Evolutionary conservation across 176 grass and related monocot genomes (phyloP), one percentile per base, ranked within the genome.

Genomic region (Carex parvula): DNA sequence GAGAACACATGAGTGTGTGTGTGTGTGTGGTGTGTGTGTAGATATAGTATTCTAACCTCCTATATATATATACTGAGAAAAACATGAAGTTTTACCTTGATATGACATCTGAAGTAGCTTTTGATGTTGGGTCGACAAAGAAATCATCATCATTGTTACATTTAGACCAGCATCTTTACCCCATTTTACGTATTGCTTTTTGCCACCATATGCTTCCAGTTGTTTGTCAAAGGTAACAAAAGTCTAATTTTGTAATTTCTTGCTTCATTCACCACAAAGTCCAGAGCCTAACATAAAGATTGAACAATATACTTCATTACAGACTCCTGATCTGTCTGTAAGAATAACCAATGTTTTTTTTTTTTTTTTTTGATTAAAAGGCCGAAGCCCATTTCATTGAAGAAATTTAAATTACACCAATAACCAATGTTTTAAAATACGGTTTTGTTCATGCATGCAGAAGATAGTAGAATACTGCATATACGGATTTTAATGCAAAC

Each of bases 251-350:
- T 87, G 81, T 90, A 82, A 78, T 92, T 95, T 48, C 79, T 85
- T 33, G 90, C 93, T 86, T 95, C 93, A 64, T 70, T 92, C 64
- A 92, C 77, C 32, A 95, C 93, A 91, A 92, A 95, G 85, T 95
- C 93, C 52, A 95, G 69, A 55, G 87, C 93, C 93, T 95, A 21
- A 15, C n/a, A 71, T 53, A 37, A 66, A 69, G 3, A 39, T 33
- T 32, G 6, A 24, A 20, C 46, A 22, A 13, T 64, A 13, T 64
- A 32, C 72, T 17, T 30, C 50, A 54, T 30, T 77, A 54, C 50
- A 55, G 4, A 77, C 4, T 17, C 8, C 3, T 52, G 3, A 29
- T 29, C 5, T 75, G 10, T 29, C 46, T 75, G n/a, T n/a, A n/a
- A n/a, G n/a, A n/a, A n/a, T n/a, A n/a, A n/a, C n/a, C n/a, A n/a